Base-by-base conservation (phyloP, 164 flowering plant species). In the Aristolochia fimbriata region DNA sequence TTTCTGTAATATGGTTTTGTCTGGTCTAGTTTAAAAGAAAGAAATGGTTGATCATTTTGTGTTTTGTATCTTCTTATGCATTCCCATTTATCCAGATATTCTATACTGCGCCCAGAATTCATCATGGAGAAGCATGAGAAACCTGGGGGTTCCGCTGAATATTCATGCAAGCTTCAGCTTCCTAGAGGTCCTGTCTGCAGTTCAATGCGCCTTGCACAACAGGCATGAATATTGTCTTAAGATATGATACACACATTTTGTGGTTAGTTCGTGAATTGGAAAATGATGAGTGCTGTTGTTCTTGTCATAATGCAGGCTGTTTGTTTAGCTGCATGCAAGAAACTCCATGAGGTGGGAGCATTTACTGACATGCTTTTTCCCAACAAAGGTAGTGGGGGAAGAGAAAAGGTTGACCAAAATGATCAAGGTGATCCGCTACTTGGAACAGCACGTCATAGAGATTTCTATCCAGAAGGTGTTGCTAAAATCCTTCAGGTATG, bases 341-440 rank as follows among this genome's bases (percentile, higher is more conserved):
- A 87, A 70, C 97, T 94, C 47, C 97, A 94, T 78, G 97, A 88
- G 78, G 83, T 94, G 97, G 99, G 97, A 58, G 99, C 95, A 66
- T 88, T 94, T 69, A 94, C 97, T 25, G 99, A 94, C 74, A 88
- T 94, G 97, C 95, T 94, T 51, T 81, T 94, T 76, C 99, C 99
- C 24, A 96, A 94, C 76, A 94, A 85, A 74, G 99, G 99, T 68
- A 87, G 84, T 68, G 87, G 87, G 57, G 91, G 82, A 48, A 77
- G 70, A 60, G 91, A 88, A 62, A 83, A 88, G 68, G 77, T 62
- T 60, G 91, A 88, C 50, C 80, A 77, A 63, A 83, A 74, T 73
- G 93, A 91, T 67, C 93, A 81, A 72, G 97, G 86, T 43, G 96
- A 90, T 54, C 86, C 95, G 63, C 79, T 91, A 54, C 91, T 96